These are phyloP conservation scores for Tetratostichococcus sp. DNA, from an alignment of 139 green algal species.

Conservation along the genomic window DNA sequence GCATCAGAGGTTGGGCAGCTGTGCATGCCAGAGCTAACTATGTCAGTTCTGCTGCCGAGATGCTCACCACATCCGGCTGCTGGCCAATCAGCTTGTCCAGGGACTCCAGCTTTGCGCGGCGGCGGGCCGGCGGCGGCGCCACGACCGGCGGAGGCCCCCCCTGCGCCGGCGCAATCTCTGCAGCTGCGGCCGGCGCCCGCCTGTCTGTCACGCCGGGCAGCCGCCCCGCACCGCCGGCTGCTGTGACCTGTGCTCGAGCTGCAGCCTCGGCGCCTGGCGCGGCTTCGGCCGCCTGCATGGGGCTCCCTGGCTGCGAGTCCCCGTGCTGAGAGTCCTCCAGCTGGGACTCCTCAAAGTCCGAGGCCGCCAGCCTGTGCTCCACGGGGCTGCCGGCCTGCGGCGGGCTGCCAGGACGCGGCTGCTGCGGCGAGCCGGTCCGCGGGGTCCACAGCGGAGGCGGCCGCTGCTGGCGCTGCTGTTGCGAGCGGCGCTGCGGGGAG, in stretches of 20 bases:
- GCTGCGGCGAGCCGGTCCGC: no score
- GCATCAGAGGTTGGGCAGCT: no score
- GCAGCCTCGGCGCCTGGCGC: no score
- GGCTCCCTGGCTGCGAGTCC: no score
- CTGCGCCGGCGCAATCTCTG: neutral
- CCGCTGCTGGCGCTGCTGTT: no score
- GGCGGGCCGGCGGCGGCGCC: neutral
- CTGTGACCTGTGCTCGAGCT: no score
- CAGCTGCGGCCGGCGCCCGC: neutral
- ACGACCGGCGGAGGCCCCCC: neutral
- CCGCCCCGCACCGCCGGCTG: no score
- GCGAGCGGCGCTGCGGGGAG: neutral
- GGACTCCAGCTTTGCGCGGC: conserved; percentile 26
- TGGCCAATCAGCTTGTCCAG: conserved; percentile 30
- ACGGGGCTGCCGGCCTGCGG: neutral
- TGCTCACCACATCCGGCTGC: conserved; percentile 5
- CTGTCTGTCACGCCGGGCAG: neutral
- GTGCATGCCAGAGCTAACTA: no score
- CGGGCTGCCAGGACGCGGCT: neutral
- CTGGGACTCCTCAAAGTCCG: neutral
- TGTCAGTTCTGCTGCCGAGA: no score
- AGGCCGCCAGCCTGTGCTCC: neutral
- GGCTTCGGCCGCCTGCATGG: no score
- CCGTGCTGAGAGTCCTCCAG: neutral
- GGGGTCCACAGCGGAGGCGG: no score